Conservation (phyloP, 73 alveolate species). For the Tetrahymena borealis region DNA sequence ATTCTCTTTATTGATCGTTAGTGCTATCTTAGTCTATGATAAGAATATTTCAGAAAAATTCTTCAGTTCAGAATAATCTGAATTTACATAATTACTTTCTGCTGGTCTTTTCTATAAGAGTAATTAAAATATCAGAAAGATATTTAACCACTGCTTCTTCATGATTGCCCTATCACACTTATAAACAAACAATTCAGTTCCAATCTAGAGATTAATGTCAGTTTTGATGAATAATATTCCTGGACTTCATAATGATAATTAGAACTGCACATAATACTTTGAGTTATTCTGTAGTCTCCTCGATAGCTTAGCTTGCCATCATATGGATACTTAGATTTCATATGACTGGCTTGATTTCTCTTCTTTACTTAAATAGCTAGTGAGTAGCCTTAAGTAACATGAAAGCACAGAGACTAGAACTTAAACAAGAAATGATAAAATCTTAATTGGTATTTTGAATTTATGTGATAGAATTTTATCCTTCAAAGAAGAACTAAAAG, state of each 20-base stretch:
- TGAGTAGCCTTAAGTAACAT: conserved; percentile 13
- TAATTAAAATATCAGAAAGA: conserved; percentile 9
- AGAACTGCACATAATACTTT: conserved; percentile 35
- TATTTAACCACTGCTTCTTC: conserved; percentile 25
- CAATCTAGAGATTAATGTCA: conserved; percentile 14
- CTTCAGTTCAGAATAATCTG: neutral
- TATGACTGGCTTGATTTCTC: conserved; percentile 27
- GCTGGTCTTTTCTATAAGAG: conserved; percentile 31
- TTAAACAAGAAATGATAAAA: conserved; percentile 26
- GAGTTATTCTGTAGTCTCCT: conserved; percentile 42
- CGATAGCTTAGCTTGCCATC: conserved; percentile 23
- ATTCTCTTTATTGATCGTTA: conserved; percentile 14
- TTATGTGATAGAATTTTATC: conserved; percentile 15
- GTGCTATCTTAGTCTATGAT: conserved; percentile 22
- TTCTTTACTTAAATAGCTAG: conserved; percentile 1
- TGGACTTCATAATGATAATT: conserved; percentile 3
- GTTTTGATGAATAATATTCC: conserved; percentile 6
- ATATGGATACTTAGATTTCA: conserved; percentile 8
- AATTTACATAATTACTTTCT: conserved; percentile 9
- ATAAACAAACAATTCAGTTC: neutral
- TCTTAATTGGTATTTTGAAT: conserved; percentile 32
- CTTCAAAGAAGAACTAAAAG: conserved; percentile 4
- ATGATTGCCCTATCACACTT: conserved; percentile 12
- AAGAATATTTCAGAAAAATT: neutral
- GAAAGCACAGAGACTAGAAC: conserved; percentile 27